A percentile compares a stretch with the other conserved stretches of the same genome.
phyloP scores from a whole-genome alignment of 148 eudicot genomes.

The Suaeda aralocaspica region DNA sequence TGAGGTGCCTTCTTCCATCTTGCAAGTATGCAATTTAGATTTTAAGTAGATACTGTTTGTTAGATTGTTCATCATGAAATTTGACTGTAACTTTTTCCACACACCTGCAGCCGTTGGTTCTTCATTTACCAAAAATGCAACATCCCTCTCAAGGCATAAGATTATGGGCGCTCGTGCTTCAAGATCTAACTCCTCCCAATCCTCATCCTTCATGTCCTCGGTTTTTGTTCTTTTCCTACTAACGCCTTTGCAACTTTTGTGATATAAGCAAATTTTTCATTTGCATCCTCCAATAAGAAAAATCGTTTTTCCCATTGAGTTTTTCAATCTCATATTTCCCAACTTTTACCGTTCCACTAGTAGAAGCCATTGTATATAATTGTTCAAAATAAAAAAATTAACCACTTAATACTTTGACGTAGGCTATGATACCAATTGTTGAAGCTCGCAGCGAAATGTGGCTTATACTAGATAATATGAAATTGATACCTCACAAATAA shows the following conservation, averaged over 20 bases:
- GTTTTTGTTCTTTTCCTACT: too few species aligned
- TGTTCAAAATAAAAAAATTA: background rate
- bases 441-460: background rate
- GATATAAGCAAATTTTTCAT: too few species aligned
- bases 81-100: background rate
- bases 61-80: conserved; percentile 1
- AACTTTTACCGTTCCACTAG: background rate
- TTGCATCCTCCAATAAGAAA: too few species aligned
- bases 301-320: too few species aligned
- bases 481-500: background rate
- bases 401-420: background rate
- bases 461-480: background rate
- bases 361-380: background rate
- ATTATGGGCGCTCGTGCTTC: too few species aligned
- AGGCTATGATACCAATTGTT: background rate
- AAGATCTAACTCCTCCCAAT: too few species aligned
- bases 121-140: conserved; percentile 10
- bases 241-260: too few species aligned
- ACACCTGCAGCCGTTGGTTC: conserved; percentile 1
- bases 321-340: background rate
- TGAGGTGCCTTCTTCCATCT: conserved; percentile 5
- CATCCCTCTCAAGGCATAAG: too few species aligned
- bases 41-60: background rate
- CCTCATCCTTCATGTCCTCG: too few species aligned
- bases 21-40: background rate